Conservation (phyloP, 225 moss, liverwort and hornwort genomes). For the Ulota crispa region DNA sequence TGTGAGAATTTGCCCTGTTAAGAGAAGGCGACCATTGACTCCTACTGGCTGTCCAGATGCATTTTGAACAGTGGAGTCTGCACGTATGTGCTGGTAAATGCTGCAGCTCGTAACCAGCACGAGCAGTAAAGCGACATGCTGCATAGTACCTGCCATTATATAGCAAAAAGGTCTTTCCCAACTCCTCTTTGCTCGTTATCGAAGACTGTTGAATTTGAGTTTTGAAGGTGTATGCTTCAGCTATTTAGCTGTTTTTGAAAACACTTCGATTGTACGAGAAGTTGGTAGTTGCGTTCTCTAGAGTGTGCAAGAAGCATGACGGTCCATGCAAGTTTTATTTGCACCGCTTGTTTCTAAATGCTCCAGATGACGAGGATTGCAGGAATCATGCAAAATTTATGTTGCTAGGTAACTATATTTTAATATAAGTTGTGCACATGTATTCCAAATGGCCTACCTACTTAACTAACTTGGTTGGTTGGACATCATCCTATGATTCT, state of each 20-base stretch:
- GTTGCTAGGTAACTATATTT: background rate
- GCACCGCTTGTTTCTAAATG: background rate
- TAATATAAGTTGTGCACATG: background rate
- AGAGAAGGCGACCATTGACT: conserved; percentile 24
- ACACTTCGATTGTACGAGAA: background rate
- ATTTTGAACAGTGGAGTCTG: conserved; percentile 45
- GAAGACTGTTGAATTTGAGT: background rate
- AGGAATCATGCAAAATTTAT: background rate
- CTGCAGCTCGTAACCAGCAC: conserved; percentile 23
- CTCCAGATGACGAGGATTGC: background rate
- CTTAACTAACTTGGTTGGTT: background rate
- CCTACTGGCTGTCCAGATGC: conserved; percentile 26
- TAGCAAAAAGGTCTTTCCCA: background rate
- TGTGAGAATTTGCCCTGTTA: conserved; percentile 15
- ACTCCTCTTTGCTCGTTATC: background rate
- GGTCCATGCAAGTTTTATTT: background rate
- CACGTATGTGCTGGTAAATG: conserved; percentile 4
- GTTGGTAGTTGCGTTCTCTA: background rate
- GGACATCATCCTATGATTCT: background rate
- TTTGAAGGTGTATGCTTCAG: background rate
- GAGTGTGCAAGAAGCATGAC: conserved; percentile 16
- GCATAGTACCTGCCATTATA: conserved; percentile 12
- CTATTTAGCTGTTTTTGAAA: conserved; percentile 1
- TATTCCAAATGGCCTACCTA: background rate
- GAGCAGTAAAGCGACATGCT: background rate